phyloP scores from a whole-genome alignment of 164 flowering plant genomes.

The Aristolochia californica region DNA sequence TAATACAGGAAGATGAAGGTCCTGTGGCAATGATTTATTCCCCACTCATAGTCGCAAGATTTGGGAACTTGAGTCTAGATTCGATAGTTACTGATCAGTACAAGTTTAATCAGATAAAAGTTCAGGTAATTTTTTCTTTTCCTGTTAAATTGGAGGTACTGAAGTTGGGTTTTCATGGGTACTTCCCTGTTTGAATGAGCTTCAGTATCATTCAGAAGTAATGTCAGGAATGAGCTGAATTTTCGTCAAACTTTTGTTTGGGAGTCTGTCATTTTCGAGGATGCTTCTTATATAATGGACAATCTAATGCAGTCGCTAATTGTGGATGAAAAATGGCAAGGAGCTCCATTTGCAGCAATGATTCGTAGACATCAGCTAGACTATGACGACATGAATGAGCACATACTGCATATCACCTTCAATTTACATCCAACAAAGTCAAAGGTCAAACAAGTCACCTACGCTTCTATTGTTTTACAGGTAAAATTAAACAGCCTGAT shows the following conservation, averaged over 20 bases:
- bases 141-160: background rate
- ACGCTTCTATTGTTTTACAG: conserved; percentile 69
- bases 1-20: conserved; percentile 41
- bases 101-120: conserved; percentile 37
- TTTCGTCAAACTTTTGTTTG: background rate
- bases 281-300: conserved; percentile 6
- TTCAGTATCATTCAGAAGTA: background rate
- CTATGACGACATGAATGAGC: conserved; percentile 30
- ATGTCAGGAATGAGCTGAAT: background rate
- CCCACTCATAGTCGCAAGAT: conserved; percentile 47
- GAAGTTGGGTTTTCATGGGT: background rate
- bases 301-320: conserved; percentile 44
- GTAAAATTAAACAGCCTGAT: conserved; percentile 20
- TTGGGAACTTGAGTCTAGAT: conserved; percentile 45
- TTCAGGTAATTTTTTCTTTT: conserved; percentile 41
- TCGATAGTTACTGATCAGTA: conserved; percentile 37
- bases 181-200: background rate
- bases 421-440: conserved; percentile 47
- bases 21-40: conserved; percentile 22
- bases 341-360: conserved; percentile 90
- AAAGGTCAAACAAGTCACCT: conserved; percentile 55
- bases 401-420: conserved; percentile 33
- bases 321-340: conserved; percentile 80
- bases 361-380: conserved; percentile 56
- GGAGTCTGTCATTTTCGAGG: background rate